A percentile compares a stretch with the other conserved stretches of the same genome.
Conservation (phyloP, 768 basidiomycete genomes). For the Roridomyces roridus region DNA sequence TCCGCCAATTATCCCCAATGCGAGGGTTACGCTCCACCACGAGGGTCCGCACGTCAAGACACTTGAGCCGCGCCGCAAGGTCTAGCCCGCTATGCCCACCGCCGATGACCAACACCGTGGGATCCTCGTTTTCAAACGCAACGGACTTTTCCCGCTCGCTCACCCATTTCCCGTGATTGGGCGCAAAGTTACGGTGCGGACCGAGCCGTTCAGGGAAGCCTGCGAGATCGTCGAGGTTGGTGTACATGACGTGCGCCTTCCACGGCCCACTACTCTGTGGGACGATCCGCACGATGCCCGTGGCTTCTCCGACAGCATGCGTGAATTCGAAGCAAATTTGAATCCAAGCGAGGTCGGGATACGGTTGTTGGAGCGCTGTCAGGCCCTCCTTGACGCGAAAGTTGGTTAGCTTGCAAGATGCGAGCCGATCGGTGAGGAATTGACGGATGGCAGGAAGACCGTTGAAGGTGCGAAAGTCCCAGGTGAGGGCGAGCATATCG, state of each 20-base stretch:
- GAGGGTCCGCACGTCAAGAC: slow-evolving; percentile 52
- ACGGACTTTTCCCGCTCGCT: slow-evolving; percentile 34
- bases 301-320: slow-evolving; percentile 41
- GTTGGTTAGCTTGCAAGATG: slow-evolving; percentile 27
- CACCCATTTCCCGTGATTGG: slow-evolving; percentile 22
- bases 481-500: slow-evolving; percentile 66
- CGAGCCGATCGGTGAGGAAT: slow-evolving; percentile 57
- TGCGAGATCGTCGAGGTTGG: slow-evolving; percentile 57
- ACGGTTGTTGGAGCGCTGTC: slow-evolving; percentile 25
- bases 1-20: slow-evolving; percentile 71
- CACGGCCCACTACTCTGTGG: slow-evolving; percentile 47
- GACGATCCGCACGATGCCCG: slow-evolving; percentile 56
- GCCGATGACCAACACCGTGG: slow-evolving; percentile 57
- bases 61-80: slow-evolving; percentile 64
- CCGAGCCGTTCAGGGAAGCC: slow-evolving; percentile 46
- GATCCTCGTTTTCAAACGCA: slow-evolving; percentile 49
- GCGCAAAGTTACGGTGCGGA: slow-evolving; percentile 3
- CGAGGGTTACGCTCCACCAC: slow-evolving; percentile 67
- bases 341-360: slow-evolving; percentile 45
- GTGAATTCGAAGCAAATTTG: slow-evolving; percentile 21
- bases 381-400: slow-evolving; percentile 25
- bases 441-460: slow-evolving; percentile 43
- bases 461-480: slow-evolving; percentile 66
- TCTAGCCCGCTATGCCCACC: slow-evolving; percentile 62
- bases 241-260: slow-evolving; percentile 59